phyloP scores from a whole-genome alignment of 2,329 filamentous ascomycete genomes.

The Mycosphaerella arachidis region DNA sequence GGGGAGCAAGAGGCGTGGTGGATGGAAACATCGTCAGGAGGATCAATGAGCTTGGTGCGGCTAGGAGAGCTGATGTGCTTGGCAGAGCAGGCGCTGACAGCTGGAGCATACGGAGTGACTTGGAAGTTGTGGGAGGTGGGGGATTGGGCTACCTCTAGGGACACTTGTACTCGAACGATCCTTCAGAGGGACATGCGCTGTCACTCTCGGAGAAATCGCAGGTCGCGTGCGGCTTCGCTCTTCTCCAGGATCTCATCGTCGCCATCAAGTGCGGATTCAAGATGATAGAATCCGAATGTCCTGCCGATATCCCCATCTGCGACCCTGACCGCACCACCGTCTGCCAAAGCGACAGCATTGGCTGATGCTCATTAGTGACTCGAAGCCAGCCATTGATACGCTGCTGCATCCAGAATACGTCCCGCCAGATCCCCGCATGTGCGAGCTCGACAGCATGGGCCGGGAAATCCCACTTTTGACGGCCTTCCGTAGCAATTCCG shows the following conservation, averaged over 20 bases:
- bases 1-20: slow-evolving; percentile 61
- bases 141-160: slow-evolving; percentile 50
- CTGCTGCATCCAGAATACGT: background rate
- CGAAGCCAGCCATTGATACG: background rate
- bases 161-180: background rate
- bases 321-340: background rate
- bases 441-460: too few species aligned
- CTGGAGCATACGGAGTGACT: slow-evolving; percentile 64
- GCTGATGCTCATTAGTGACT: background rate
- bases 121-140: slow-evolving; percentile 61
- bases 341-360: background rate
- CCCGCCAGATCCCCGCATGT: background rate
- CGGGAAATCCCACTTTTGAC: background rate
- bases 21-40: slow-evolving; percentile 72
- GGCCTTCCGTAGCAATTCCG: background rate
- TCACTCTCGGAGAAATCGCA: too few species aligned
- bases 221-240: background rate
- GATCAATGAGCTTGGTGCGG: slow-evolving; percentile 71
- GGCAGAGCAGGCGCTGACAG: slow-evolving; percentile 65
- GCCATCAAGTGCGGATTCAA: background rate
- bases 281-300: background rate
- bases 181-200: background rate
- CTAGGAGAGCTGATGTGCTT: slow-evolving; percentile 67
- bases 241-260: background rate
- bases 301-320: background rate